These are phyloP conservation scores for Tetrapisispora pingtungensis DNA, from an alignment of 805 yeast genomes.

Conservation along the genomic window DNA sequence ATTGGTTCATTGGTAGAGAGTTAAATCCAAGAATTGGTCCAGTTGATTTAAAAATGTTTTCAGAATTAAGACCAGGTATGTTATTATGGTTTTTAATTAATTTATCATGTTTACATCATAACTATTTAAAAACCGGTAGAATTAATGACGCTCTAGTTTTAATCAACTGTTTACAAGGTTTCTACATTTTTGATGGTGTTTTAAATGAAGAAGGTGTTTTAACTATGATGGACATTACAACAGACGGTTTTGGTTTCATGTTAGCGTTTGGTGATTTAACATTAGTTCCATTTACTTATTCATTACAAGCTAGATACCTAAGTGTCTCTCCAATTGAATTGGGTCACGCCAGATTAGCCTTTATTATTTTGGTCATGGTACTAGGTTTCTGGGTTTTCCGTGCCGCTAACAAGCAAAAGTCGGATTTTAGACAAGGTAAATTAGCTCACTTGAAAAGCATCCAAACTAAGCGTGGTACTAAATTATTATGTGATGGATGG, in stretches of 20 bases:
- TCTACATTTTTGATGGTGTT: slow-evolving; percentile 86
- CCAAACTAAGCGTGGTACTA: slow-evolving; percentile 66
- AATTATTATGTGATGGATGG: slow-evolving; percentile 85
- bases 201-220: slow-evolving; percentile 81
- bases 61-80: slow-evolving; percentile 93
- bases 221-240: slow-evolving; percentile 91
- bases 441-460: slow-evolving; percentile 60
- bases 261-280: slow-evolving; percentile 88
- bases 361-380: slow-evolving; percentile 40
- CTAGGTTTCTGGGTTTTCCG: slow-evolving; percentile 77
- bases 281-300: slow-evolving; percentile 85
- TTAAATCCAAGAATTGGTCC: slow-evolving; percentile 75
- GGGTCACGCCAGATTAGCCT: slow-evolving; percentile 15
- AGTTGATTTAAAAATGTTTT: slow-evolving; percentile 82
- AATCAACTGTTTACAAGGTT: slow-evolving; percentile 59
- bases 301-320: slow-evolving; percentile 75
- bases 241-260: slow-evolving; percentile 98
- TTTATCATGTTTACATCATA: slow-evolving; percentile 71
- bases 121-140: slow-evolving; percentile 49
- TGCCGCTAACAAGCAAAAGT: slow-evolving; percentile 75
- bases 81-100: slow-evolving; percentile 75
- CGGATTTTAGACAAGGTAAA: slow-evolving; percentile 71
- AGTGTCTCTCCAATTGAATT: slow-evolving; percentile 47
- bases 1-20: slow-evolving; percentile 97
- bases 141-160: slow-evolving; percentile 65